A percentile compares a stretch with the other conserved stretches of the same genome.
These are phyloP conservation scores for Fusarium verticillioides DNA, from an alignment of 2,329 filamentous ascomycete species.

Conservation along the genomic window DNA sequence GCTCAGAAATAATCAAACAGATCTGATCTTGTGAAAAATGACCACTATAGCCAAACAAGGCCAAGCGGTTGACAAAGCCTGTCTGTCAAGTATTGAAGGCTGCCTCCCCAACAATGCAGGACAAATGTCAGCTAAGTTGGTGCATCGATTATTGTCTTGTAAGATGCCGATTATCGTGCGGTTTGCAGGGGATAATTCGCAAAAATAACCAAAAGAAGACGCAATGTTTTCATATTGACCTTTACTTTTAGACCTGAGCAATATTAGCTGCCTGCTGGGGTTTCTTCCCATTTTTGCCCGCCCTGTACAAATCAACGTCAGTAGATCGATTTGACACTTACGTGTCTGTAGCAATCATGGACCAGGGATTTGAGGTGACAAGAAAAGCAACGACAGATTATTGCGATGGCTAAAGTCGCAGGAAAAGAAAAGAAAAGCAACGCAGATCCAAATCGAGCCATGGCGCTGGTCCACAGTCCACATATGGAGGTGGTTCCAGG, in stretches of 20 bases:
- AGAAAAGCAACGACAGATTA: conserved; percentile 34
- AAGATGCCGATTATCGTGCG: conserved; percentile 22
- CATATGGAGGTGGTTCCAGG: conserved; percentile 36
- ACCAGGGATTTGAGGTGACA: conserved; percentile 9
- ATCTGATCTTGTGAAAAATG: conserved; percentile 28
- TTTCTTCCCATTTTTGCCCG: conserved; percentile 1
- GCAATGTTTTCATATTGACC: background rate
- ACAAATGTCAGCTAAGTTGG: conserved; percentile 28
- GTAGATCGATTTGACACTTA: conserved; percentile 5
- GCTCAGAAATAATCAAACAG: conserved; percentile 17
- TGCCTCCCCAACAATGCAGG: conserved; percentile 16
- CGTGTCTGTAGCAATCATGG: conserved; percentile 3
- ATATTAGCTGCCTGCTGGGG: conserved; percentile 19
- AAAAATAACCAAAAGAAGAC: conserved; percentile 13
- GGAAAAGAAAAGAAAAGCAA: conserved; percentile 37
- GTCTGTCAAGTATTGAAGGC: conserved; percentile 24
- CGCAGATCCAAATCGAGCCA: conserved; percentile 33
- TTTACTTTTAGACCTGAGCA: background rate
- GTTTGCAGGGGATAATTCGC: conserved; percentile 13
- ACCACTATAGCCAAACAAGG: conserved; percentile 28
- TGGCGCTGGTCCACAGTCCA: conserved; percentile 31
- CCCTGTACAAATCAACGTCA: background rate
- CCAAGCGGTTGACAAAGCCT: conserved; percentile 32
- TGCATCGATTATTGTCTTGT: conserved; percentile 29
- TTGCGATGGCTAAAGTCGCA: conserved; percentile 4